Percentiles rank a stretch among this genome's conserved stretches.
These are phyloP conservation scores for Didymella exigua DNA, from an alignment of 2,329 filamentous ascomycete species.

Conservation along the genomic window DNA sequence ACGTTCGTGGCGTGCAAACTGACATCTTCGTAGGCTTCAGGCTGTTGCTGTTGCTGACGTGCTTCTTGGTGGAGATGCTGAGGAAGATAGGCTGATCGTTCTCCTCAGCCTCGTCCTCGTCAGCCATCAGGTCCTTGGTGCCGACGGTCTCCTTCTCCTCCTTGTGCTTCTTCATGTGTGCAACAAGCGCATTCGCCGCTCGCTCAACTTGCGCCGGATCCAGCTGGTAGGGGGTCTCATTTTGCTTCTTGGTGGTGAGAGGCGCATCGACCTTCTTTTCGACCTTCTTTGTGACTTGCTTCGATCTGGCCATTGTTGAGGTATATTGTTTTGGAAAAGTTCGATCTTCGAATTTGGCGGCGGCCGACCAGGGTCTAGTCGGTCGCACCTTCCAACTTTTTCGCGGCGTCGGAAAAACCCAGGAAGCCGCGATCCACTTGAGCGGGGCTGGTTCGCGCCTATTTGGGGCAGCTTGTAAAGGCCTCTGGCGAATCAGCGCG, in stretches of 20 bases:
- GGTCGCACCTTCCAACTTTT: slow-evolving; percentile 19
- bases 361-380: slow-evolving; percentile 12
- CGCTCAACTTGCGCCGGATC: slow-evolving; percentile 60
- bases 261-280: slow-evolving; percentile 40
- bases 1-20: slow-evolving; percentile 15
- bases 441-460: slow-evolving; percentile 23
- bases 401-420: slow-evolving; percentile 21
- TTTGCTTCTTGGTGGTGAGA: slow-evolving; percentile 45
- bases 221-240: slow-evolving; percentile 51
- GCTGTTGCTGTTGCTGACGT: slow-evolving; percentile 72
- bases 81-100: slow-evolving; percentile 65
- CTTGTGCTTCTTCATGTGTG: slow-evolving; percentile 60
- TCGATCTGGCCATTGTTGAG: slow-evolving; percentile 43
- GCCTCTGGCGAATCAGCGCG: slow-evolving; percentile 36
- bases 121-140: slow-evolving; percentile 60
- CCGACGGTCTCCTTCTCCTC: slow-evolving; percentile 55
- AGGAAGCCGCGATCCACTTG: slow-evolving; percentile 8
- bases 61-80: slow-evolving; percentile 68
- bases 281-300: slow-evolving; percentile 30
- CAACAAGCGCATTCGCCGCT: slow-evolving; percentile 64
- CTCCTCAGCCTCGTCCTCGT: slow-evolving; percentile 52
- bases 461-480: slow-evolving; percentile 12
- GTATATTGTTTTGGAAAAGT: slow-evolving; percentile 11
- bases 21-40: slow-evolving; percentile 83
- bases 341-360: slow-evolving; percentile 23